Evolutionary conservation across 345 rosid genomes (phyloP).

Genomic region (Ceriops zippeliana): DNA sequence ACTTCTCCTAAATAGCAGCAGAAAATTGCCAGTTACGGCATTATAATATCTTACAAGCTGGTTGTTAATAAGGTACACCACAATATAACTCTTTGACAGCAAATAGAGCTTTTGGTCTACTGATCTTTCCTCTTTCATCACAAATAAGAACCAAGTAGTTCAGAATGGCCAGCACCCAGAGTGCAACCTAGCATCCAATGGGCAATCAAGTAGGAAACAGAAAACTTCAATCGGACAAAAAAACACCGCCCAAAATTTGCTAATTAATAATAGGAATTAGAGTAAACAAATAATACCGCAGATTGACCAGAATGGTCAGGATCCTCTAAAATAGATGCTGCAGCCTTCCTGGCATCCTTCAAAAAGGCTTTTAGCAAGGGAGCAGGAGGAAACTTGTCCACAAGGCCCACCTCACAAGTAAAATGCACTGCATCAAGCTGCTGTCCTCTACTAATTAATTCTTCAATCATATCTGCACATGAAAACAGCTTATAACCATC

Average conservation of each 20-base stretch:
- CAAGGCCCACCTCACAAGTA: conserved; percentile 86
- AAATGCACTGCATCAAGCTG: conserved; percentile 99
- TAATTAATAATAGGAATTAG: neutral
- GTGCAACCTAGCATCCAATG: conserved; percentile 6
- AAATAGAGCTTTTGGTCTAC: too few relatives aligned
- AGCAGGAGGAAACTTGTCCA: conserved; percentile 77
- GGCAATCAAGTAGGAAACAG: conserved; percentile 6
- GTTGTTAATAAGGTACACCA: too few relatives aligned
- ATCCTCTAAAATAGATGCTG: conserved; percentile 78
- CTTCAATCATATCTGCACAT: conserved; percentile 74
- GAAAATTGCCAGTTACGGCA: too few relatives aligned
- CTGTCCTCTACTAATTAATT: conserved; percentile 83
- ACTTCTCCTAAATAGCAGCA: too few relatives aligned
- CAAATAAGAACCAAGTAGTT: neutral
- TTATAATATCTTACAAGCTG: too few relatives aligned
- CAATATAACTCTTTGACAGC: too few relatives aligned
- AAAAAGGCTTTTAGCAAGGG: conserved; percentile 83
- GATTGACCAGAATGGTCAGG: conserved; percentile 78
- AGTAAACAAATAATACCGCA: conserved; percentile 45
- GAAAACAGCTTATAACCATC: conserved; percentile 1
- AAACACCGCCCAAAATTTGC: neutral
- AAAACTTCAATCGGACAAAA: neutral
- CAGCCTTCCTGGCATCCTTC: conserved; percentile 88
- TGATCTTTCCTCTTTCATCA: too few relatives aligned
- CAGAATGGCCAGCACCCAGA: neutral